phyloP scores from a whole-genome alignment of 2,329 filamentous ascomycete species.

The Penicillium sclerotigenum region DNA sequence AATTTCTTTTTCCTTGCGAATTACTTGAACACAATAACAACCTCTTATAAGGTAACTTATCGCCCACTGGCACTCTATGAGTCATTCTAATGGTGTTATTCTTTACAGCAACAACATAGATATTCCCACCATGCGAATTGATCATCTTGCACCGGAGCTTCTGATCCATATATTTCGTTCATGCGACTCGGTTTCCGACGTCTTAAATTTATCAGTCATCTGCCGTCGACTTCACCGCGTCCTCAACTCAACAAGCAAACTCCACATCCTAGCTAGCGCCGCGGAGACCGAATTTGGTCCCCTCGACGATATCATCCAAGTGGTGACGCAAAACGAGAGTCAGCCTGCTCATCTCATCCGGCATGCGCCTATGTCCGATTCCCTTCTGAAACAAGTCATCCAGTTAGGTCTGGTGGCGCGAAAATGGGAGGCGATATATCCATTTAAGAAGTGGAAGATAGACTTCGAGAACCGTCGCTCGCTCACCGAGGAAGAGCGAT shows the following conservation, averaged over 20 bases:
- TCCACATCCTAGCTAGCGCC: conserved; percentile 53
- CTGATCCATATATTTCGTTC: conserved; percentile 56
- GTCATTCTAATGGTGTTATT: background rate
- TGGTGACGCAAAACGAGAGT: conserved; percentile 59
- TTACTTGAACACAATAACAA: background rate
- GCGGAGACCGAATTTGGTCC: conserved; percentile 58
- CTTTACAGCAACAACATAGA: background rate
- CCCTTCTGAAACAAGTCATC: conserved; percentile 56
- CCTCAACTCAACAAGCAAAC: conserved; percentile 52
- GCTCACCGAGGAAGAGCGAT: conserved; percentile 50
- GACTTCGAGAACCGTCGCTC: conserved; percentile 56
- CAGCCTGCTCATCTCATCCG: conserved; percentile 57
- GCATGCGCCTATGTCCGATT: conserved; percentile 52
- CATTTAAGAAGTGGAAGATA: conserved; percentile 60
- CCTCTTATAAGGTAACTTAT: background rate
- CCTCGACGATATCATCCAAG: conserved; percentile 56
- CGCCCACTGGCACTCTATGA: background rate
- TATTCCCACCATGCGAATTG: conserved; percentile 49
- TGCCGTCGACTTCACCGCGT: conserved; percentile 55
- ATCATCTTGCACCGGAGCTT: conserved; percentile 57
- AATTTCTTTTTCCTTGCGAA: background rate
- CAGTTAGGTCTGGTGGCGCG: conserved; percentile 54
- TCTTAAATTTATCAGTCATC: conserved; percentile 53
- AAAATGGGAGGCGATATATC: conserved; percentile 61
- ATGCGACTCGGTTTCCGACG: conserved; percentile 51